Evolutionary conservation across 805 yeast genomes (phyloP), one percentile per base, ranked within the genome.

Genomic region (Lipomyces kockii): DNA sequence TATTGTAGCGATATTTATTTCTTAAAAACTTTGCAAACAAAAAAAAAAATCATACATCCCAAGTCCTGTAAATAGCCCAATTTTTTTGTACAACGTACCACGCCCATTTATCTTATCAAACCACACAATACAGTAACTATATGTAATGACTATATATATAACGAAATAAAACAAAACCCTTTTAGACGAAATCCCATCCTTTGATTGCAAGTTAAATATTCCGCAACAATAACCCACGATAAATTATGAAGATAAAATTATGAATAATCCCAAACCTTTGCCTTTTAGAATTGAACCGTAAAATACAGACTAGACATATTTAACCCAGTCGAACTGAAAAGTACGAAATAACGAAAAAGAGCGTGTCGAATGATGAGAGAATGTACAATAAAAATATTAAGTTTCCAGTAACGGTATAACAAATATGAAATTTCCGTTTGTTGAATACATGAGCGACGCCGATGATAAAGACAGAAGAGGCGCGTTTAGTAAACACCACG

Each of bases 11-110:
- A 43, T 17, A 17, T 17, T 17, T 43, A 43, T 43, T 43, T 43
- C 20, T 14, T 43, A 43, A 43, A n/a, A n/a, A 43, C 8, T 43
- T 43, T 43, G 22, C 22, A n/a, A n/a, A 43, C 49, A 43, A 43
- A 43, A n/a, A n/a, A n/a, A 43, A 43, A 43, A 43, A 43, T 17
- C 20, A n/a, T 43, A 43, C 49, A 43, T 43, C 49, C 49, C 49
- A 43, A 43, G 49, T 43, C 49, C 49, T 43, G 49, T 43, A 43
- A 43, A 43, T n/a, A 43, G 20, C 49, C 49, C 49, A 43, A 43
- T 43, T 43, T 43, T 37, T 43, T 43, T 43, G 22, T 43, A 43
- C 8, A 43, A 43, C 25, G 49, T 43, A 43, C 22, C 20, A 17
- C 49, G 49, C 49, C 20, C 49, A n/a, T 43, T 43, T 43, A 43